phyloP scores from a whole-genome alignment of 2,329 filamentous ascomycete species.

The Aspergillus aculeatus region DNA sequence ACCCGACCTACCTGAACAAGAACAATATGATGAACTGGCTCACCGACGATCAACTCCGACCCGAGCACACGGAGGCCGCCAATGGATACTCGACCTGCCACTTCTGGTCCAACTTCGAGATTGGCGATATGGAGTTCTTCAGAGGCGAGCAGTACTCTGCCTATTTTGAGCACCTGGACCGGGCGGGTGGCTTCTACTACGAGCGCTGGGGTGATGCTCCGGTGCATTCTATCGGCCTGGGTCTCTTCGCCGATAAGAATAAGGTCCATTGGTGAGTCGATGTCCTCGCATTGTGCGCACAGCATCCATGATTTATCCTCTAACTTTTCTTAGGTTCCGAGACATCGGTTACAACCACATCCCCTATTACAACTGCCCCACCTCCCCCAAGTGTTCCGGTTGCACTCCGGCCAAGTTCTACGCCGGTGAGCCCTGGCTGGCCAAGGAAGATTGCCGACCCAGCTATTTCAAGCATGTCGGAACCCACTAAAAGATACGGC shows the following conservation, averaged over 20 bases:
- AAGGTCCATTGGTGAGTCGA: constrained; percentile 83
- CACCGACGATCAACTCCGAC: constrained; percentile 71
- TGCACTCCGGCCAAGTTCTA: constrained; percentile 86
- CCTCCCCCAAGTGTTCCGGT: constrained; percentile 87
- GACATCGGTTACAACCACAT: constrained; percentile 99
- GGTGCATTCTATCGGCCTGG: constrained; percentile 90
- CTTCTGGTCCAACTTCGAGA: constrained; percentile 99
- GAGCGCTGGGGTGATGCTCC: constrained; percentile 98
- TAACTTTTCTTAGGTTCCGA: constrained; percentile 72
- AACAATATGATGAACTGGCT: constrained; percentile 90
- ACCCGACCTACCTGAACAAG: constrained; percentile 75
- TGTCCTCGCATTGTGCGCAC: neutral
- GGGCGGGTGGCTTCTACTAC: constrained; percentile 95
- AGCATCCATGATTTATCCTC: neutral
- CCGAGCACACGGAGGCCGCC: constrained; percentile 74
- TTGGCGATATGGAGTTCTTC: constrained; percentile 91
- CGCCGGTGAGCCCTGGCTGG: constrained; percentile 79
- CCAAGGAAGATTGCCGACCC: constrained; percentile 88
- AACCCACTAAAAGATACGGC: constrained; percentile 57
- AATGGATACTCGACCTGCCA: constrained; percentile 97
- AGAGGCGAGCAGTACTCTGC: constrained; percentile 85
- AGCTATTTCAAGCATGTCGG: constrained; percentile 97
- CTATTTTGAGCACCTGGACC: constrained; percentile 93
- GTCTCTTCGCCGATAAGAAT: constrained; percentile 83
- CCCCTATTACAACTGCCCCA: constrained; percentile 98